Evolutionary conservation across 2,329 filamentous ascomycete genomes (phyloP).

Genomic region (Samsoniella hepiali): DNA sequence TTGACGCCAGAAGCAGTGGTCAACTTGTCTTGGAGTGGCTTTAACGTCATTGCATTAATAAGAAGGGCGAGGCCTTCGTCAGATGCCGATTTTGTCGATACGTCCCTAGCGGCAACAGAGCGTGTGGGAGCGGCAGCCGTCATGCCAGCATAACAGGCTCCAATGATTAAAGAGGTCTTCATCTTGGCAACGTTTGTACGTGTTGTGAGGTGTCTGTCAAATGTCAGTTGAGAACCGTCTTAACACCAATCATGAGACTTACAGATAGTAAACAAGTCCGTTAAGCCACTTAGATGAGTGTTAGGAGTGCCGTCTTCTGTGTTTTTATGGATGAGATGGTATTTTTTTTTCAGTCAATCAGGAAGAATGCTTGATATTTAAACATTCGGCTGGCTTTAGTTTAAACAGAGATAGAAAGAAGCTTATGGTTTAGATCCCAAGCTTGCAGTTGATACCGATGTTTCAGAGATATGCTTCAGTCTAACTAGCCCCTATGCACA

Average conservation of each 20-base stretch:
- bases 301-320: background rate
- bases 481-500: background rate
- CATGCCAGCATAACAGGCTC: slow-evolving; percentile 10
- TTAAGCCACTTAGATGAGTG: background rate
- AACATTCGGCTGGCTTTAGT: background rate
- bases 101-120: background rate
- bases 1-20: background rate
- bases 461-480: slow-evolving; percentile 9
- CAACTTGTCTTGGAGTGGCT: background rate
- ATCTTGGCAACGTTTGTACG: background rate
- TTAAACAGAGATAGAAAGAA: background rate
- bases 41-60: background rate
- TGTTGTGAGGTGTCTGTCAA: background rate
- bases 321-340: background rate
- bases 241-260: background rate
- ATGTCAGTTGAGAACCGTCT: background rate
- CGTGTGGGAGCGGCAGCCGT: background rate
- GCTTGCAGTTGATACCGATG: slow-evolving; percentile 4
- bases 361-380: slow-evolving; percentile 2
- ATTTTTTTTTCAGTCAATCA: background rate
- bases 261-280: background rate
- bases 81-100: background rate
- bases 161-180: slow-evolving; percentile 3
- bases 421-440: background rate
- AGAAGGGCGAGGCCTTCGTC: background rate